These are phyloP conservation scores for Claviceps citrina DNA, from an alignment of 2,329 filamentous ascomycete genomes.

Conservation along the genomic window DNA sequence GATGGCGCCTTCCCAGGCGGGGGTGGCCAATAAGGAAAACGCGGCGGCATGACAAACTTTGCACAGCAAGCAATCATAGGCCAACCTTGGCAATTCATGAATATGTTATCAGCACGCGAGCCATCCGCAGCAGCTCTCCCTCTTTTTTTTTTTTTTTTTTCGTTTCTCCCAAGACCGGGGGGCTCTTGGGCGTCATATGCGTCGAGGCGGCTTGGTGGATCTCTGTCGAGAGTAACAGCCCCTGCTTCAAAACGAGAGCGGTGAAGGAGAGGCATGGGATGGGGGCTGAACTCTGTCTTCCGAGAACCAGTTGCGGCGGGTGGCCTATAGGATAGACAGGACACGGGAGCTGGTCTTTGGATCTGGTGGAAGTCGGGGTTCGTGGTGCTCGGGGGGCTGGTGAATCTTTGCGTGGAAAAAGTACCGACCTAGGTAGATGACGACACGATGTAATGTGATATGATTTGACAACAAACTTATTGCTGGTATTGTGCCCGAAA, in stretches of 20 bases:
- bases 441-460: conserved; percentile 4
- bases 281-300: too few relatives aligned
- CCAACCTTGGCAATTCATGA: too few relatives aligned
- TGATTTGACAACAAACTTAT: background rate
- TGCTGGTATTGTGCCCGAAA: too few relatives aligned
- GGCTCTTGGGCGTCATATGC: background rate
- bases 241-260: too few relatives aligned
- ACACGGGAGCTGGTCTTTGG: background rate
- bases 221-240: background rate
- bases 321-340: too few relatives aligned
- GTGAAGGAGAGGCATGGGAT: too few relatives aligned
- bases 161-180: too few relatives aligned
- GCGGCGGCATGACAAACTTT: conserved; percentile 3
- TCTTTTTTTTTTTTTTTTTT: background rate
- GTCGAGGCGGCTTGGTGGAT: background rate
- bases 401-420: background rate
- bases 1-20: conserved; percentile 11
- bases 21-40: conserved; percentile 19
- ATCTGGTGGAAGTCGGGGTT: background rate
- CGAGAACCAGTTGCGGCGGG: too few relatives aligned
- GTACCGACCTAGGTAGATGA: background rate
- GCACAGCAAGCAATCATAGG: background rate
- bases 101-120: too few relatives aligned
- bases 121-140: background rate
- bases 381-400: background rate